A percentile compares a stretch with the other conserved stretches of the same genome.
Conservation (phyloP, 2,329 filamentous ascomycete genomes). For the Curvularia lunata region DNA sequence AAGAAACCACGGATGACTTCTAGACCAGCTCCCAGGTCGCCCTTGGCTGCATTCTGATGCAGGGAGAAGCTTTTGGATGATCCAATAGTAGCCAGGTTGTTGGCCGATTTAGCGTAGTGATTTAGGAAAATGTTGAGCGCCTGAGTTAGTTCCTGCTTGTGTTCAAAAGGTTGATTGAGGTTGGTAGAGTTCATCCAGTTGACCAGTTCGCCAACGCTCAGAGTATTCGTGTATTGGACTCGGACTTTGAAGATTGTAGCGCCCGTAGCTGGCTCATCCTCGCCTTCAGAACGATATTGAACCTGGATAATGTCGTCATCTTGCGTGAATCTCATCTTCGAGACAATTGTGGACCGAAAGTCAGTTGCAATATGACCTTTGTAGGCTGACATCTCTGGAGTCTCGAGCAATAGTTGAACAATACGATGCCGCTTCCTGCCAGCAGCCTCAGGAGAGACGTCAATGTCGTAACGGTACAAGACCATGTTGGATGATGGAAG, state of each 20-base stretch:
- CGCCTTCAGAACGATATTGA: slow-evolving; percentile 28
- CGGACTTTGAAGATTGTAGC: slow-evolving; percentile 23
- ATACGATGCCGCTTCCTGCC: slow-evolving; percentile 23
- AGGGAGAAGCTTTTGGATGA: slow-evolving; percentile 52
- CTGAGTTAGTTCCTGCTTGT: slow-evolving; percentile 59
- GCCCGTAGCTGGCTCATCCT: slow-evolving; percentile 22
- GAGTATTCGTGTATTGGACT: slow-evolving; percentile 22
- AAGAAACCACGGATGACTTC: slow-evolving; percentile 66
- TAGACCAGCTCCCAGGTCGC: slow-evolving; percentile 58
- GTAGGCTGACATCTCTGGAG: slow-evolving; percentile 12
- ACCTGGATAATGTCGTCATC: slow-evolving; percentile 22
- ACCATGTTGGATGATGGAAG: slow-evolving; percentile 19
- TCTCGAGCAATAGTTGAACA: slow-evolving; percentile 26
- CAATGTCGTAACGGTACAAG: slow-evolving; percentile 23
- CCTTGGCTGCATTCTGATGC: slow-evolving; percentile 47
- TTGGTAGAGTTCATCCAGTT: slow-evolving; percentile 55
- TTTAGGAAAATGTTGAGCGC: slow-evolving; percentile 65
- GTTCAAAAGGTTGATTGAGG: slow-evolving; percentile 44
- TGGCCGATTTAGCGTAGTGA: slow-evolving; percentile 53
- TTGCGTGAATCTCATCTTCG: slow-evolving; percentile 24
- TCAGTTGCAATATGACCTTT: slow-evolving; percentile 28
- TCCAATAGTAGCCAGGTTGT: slow-evolving; percentile 55
- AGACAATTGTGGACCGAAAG: slow-evolving; percentile 31
- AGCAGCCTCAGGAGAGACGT: slow-evolving; percentile 15
- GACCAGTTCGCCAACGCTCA: slow-evolving; percentile 48